Evolutionary conservation across 768 basidiomycete species (phyloP).

Genomic region (Tulasnella sp.): DNA sequence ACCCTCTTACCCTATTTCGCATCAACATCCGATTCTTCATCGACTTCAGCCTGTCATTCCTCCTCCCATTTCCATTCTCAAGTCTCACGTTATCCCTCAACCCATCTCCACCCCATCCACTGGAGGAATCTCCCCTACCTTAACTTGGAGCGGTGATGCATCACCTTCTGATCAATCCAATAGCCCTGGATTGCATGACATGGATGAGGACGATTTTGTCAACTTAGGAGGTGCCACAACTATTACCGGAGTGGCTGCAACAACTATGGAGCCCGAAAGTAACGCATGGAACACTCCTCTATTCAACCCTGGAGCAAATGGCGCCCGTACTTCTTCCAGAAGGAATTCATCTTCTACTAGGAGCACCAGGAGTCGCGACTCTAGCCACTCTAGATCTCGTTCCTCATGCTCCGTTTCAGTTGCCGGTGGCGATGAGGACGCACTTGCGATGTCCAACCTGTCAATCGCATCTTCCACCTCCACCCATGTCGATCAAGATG

Average conservation of each 20-base stretch:
- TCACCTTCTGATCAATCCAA: slow-evolving; percentile 4
- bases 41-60: slow-evolving; percentile 7
- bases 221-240: too few species aligned
- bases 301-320: too few species aligned
- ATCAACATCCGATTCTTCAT: slow-evolving; percentile 3
- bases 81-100: slow-evolving; percentile 6
- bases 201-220: slow-evolving; percentile 5
- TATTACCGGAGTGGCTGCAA: too few species aligned
- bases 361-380: slow-evolving; percentile 2
- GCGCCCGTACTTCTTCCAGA: too few species aligned
- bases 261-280: too few species aligned
- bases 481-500: neutral
- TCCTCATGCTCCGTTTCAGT: slow-evolving; percentile 7
- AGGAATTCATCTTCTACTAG: too few species aligned
- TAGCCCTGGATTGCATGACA: neutral
- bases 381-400: slow-evolving; percentile 3
- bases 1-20: slow-evolving; percentile 2
- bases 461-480: slow-evolving; percentile 4
- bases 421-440: slow-evolving; percentile 2
- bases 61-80: slow-evolving; percentile 9
- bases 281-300: too few species aligned
- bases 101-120: slow-evolving; percentile 6
- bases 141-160: slow-evolving; percentile 14
- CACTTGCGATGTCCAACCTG: slow-evolving; percentile 10
- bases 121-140: slow-evolving; percentile 14